Conservation (phyloP, 805 yeast genomes). For the Pichia rugopelliculosa region DNA sequence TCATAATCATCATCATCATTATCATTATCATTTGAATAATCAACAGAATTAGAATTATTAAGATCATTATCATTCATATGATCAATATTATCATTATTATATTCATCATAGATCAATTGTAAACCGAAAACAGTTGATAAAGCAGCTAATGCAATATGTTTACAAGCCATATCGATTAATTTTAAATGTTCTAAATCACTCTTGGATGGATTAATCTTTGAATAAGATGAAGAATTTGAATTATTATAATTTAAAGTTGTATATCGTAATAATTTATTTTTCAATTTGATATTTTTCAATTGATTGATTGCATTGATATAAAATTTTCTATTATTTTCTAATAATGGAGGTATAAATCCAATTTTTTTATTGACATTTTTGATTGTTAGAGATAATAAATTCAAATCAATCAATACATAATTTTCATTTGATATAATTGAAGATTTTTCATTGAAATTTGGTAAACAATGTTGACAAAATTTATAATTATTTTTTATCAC, state of each 20-base stretch:
- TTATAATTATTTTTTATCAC: slow-evolving; percentile 40
- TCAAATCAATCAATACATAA: slow-evolving; percentile 38
- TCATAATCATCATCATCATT: not conserved
- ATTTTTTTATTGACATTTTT: slow-evolving; percentile 47
- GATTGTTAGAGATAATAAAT: slow-evolving; percentile 42
- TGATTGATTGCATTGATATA: not conserved
- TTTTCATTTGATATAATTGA: slow-evolving; percentile 13
- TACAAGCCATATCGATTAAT: slow-evolving; percentile 69
- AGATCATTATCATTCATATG: not conserved
- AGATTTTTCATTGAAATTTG: slow-evolving; percentile 27
- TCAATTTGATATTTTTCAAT: slow-evolving; percentile 3
- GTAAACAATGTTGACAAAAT: slow-evolving; percentile 52
- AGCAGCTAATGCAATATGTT: slow-evolving; percentile 78
- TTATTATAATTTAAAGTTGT: not conserved
- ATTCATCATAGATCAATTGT: not conserved
- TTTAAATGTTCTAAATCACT: slow-evolving; percentile 64
- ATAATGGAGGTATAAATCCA: slow-evolving; percentile 48
- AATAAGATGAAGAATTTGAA: slow-evolving; percentile 3
- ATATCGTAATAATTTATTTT: slow-evolving; percentile 1
- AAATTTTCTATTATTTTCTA: slow-evolving; percentile 11
- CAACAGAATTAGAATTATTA: too few relatives aligned
- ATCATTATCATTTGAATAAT: not conserved
- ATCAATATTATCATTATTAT: not conserved
- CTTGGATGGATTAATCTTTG: slow-evolving; percentile 33
- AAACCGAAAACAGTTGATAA: slow-evolving; percentile 18